phyloP scores from a whole-genome alignment of 768 basidiomycete genomes.

The Thelephora ganbajun region DNA sequence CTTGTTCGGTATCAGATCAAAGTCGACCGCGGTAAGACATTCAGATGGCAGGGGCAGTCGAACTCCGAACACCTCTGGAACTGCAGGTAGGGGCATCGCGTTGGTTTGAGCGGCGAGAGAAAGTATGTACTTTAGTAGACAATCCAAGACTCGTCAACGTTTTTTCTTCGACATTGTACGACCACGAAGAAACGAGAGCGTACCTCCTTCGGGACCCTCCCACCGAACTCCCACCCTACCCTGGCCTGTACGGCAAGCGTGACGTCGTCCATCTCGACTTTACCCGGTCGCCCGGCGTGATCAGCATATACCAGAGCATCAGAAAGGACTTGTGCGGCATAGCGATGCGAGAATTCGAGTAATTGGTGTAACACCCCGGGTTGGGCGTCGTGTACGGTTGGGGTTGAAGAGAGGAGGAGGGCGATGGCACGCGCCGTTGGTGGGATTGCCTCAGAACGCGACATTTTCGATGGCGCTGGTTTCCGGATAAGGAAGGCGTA shows the following conservation, averaged over 20 bases:
- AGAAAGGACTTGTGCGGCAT: constrained; percentile 69
- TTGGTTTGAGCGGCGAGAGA: constrained; percentile 79
- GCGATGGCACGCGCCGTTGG: constrained; percentile 78
- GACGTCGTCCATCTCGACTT: constrained; percentile 75
- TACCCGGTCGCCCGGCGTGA: constrained; percentile 65
- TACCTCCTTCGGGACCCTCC: constrained; percentile 82
- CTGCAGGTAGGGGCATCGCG: constrained; percentile 61
- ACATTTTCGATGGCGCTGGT: constrained; percentile 2
- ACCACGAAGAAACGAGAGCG: constrained; percentile 6
- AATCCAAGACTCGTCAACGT: not conserved
- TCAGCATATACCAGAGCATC: constrained; percentile 83
- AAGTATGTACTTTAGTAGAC: constrained; percentile 43
- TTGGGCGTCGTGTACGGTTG: constrained; percentile 75
- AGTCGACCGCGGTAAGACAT: constrained; percentile 68
- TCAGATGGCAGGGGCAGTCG: constrained; percentile 59
- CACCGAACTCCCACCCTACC: constrained; percentile 88
- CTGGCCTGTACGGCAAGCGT: constrained; percentile 74
- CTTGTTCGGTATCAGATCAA: constrained; percentile 76
- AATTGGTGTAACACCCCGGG: constrained; percentile 79
- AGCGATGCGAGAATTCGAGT: constrained; percentile 76
- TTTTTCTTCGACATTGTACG: not conserved
- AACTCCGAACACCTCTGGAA: constrained; percentile 83
- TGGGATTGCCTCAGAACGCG: constrained; percentile 27
- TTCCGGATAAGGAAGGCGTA: constrained; percentile 2
- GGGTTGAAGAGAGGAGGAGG: constrained; percentile 69